Conservation (phyloP, 306 rosid species). For the Chamaecrista fasciculata region DNA sequence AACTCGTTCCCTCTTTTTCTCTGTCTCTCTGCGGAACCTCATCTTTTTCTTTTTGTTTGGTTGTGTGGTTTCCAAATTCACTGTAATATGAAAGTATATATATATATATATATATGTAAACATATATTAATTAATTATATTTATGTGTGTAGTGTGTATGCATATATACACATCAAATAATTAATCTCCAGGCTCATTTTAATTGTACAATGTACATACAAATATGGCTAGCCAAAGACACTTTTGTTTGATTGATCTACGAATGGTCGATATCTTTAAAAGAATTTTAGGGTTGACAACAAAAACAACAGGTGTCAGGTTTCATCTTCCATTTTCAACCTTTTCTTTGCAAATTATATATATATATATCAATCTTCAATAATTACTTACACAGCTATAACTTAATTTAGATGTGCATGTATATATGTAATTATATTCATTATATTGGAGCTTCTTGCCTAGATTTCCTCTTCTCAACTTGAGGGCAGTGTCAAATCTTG, state of each 20-base stretch:
- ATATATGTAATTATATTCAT: no score
- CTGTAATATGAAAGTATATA: no score
- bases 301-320: constrained; percentile 45
- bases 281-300: constrained; percentile 60
- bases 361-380: no score
- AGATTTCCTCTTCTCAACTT: no score
- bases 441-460: no score
- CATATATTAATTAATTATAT: no score
- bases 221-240: constrained; percentile 29
- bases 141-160: no score
- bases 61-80: neutral
- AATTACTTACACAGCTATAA: constrained; percentile 27
- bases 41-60: constrained; percentile 13
- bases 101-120: no score
- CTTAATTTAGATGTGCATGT: constrained; percentile 17
- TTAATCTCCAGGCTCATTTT: no score
- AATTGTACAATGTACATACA: neutral
- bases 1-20: neutral
- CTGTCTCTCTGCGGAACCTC: neutral
- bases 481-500: no score
- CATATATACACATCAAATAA: no score
- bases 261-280: constrained; percentile 52
- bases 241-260: constrained; percentile 39
- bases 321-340: constrained; percentile 40
- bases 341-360: constrained; percentile 15